A percentile compares a stretch with the other conserved stretches of the same genome.
Evolutionary conservation across 2,329 filamentous ascomycete genomes (phyloP).

Genomic region (Fusarium sp.): DNA sequence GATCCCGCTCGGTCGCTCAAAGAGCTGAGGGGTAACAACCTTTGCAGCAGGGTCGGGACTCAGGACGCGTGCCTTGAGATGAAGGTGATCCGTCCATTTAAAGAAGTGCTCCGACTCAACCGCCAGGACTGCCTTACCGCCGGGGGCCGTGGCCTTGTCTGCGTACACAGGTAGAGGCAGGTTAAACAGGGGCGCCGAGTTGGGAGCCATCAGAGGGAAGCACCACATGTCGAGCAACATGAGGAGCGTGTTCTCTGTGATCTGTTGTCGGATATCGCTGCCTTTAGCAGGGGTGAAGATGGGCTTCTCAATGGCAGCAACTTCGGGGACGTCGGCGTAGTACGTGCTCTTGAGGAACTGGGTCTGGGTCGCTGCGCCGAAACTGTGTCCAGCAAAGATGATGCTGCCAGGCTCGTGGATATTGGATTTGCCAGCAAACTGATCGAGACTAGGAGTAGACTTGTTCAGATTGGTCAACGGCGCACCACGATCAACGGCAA

Average conservation of each 20-base stretch:
- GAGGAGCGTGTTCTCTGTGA: constrained; percentile 72
- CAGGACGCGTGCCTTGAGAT: constrained; percentile 72
- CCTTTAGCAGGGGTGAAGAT: constrained; percentile 67
- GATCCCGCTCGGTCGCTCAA: constrained; percentile 55
- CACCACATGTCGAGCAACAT: constrained; percentile 85
- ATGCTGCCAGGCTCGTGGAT: constrained; percentile 77
- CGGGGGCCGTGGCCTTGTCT: constrained; percentile 57
- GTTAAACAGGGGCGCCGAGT: constrained; percentile 71
- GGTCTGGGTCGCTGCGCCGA: constrained; percentile 76
- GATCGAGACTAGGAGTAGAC: constrained; percentile 59
- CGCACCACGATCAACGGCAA: constrained; percentile 69
- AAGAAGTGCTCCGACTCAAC: constrained; percentile 81
- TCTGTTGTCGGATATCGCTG: constrained; percentile 68
- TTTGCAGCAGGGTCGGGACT: constrained; percentile 62
- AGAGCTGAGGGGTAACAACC: constrained; percentile 53
- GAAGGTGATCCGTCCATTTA: constrained; percentile 79
- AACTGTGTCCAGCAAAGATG: constrained; percentile 81
- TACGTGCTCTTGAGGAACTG: constrained; percentile 84
- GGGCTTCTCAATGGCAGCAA: constrained; percentile 60
- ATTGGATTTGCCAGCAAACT: constrained; percentile 70
- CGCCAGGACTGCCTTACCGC: constrained; percentile 69
- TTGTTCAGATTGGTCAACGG: constrained; percentile 63
- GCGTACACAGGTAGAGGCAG: constrained; percentile 77
- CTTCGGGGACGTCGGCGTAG: constrained; percentile 63
- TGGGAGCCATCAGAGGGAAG: constrained; percentile 71